Evolutionary conservation across 352 stramenopile species (phyloP).

Genomic region (Globisporangium polare): DNA sequence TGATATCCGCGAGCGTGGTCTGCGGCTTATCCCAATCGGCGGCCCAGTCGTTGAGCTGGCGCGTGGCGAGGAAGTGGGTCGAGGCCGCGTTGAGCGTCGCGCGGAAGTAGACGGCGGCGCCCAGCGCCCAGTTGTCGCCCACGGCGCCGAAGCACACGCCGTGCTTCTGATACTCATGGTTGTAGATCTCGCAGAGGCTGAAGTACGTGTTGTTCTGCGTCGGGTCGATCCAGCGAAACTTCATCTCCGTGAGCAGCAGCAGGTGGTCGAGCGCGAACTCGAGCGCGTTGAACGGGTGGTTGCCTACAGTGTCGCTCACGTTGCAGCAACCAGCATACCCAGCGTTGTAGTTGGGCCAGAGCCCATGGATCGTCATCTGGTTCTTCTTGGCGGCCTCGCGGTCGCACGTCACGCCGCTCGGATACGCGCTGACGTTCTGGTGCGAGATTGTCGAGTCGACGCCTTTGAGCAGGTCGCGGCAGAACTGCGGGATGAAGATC

Average conservation of each 20-base stretch:
- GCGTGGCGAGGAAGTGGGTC: conserved; percentile 28
- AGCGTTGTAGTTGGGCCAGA: conserved; percentile 74
- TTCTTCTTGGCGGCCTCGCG: conserved; percentile 35
- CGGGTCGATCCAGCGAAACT: conserved; percentile 57
- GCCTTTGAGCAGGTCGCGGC: conserved; percentile 63
- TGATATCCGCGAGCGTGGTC: conserved; percentile 36
- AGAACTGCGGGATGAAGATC: conserved; percentile 79
- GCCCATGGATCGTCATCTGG: conserved; percentile 69
- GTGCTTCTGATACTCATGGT: conserved; percentile 86
- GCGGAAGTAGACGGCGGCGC: conserved; percentile 61
- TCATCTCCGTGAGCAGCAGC: conserved; percentile 51
- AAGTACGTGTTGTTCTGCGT: conserved; percentile 48
- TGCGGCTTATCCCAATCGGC: conserved; percentile 19
- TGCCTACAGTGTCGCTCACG: conserved; percentile 38
- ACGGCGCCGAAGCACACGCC: conserved; percentile 66
- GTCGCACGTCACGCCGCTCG: conserved; percentile 41
- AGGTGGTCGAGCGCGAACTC: conserved; percentile 45
- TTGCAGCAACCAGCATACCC: conserved; percentile 72
- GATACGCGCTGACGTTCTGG: conserved; percentile 65
- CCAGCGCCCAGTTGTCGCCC: conserved; percentile 42
- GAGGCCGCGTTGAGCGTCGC: conserved; percentile 49
- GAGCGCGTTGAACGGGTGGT: conserved; percentile 50
- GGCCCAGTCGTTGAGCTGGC: conserved; percentile 58
- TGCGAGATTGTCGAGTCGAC: conserved; percentile 76
- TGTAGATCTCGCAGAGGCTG: conserved; percentile 75